Conservation (phyloP, 345 rosid genomes). For the Mallotus nudiflorus region DNA sequence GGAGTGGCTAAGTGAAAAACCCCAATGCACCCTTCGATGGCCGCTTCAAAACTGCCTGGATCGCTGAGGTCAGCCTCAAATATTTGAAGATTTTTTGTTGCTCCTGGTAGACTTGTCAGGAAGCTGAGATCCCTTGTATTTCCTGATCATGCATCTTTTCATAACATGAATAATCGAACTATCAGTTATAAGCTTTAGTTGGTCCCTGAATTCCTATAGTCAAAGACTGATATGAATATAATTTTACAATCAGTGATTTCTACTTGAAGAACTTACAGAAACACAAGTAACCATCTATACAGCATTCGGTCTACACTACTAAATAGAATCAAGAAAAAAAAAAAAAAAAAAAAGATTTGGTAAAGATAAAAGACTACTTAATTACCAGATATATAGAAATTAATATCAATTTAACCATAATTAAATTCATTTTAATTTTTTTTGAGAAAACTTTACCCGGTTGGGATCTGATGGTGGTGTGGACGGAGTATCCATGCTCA, state of each 20-base stretch:
- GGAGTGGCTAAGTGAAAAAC: constrained; percentile 36
- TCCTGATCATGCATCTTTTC: constrained; percentile 38
- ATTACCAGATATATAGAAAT: too few relatives aligned
- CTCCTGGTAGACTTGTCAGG: constrained; percentile 55
- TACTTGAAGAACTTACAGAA: too few relatives aligned
- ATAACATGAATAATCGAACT: background rate
- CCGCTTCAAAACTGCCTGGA: constrained; percentile 29
- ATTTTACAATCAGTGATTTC: too few relatives aligned
- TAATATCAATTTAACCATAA: too few relatives aligned
- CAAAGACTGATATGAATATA: too few relatives aligned
- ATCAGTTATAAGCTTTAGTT: too few relatives aligned
- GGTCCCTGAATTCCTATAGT: background rate
- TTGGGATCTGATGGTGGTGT: constrained; percentile 14
- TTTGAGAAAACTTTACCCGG: too few relatives aligned
- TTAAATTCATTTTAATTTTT: too few relatives aligned
- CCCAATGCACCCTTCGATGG: constrained; percentile 31
- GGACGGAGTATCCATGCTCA: constrained; percentile 11
- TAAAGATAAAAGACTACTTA: too few relatives aligned
- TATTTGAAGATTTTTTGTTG: constrained; percentile 46
- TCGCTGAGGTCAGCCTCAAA: constrained; percentile 28
- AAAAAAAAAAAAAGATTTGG: too few relatives aligned
- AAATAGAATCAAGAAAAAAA: background rate
- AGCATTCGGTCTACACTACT: too few relatives aligned
- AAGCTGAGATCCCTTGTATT: constrained; percentile 51
- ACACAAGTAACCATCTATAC: too few relatives aligned